phyloP scores from a whole-genome alignment of 2,329 filamentous ascomycete species.

The Biscogniauxia mediterranea region DNA sequence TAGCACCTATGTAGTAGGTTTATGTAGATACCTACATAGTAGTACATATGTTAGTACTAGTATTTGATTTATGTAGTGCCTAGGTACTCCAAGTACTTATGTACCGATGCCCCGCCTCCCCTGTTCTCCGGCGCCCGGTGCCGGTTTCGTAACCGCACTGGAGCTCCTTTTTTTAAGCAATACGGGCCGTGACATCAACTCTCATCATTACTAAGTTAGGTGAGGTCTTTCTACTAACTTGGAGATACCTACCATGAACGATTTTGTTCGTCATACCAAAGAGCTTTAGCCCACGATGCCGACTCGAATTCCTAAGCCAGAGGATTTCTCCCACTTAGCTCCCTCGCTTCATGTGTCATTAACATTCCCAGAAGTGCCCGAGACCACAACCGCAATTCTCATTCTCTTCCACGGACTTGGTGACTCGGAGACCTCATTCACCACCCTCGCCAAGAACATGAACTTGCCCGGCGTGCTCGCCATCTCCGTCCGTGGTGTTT shows the following conservation, averaged over 20 bases:
- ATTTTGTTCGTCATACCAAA: background rate
- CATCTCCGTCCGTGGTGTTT: slow-evolving; percentile 71
- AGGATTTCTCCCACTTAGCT: slow-evolving; percentile 48
- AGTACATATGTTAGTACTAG: no score
- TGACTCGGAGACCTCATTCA: slow-evolving; percentile 69
- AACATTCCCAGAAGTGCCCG: slow-evolving; percentile 51
- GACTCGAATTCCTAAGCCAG: slow-evolving; percentile 46
- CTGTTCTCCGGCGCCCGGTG: background rate
- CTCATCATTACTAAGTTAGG: no score
- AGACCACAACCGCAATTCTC: slow-evolving; percentile 70
- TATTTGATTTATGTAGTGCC: background rate
- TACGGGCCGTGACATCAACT: background rate
- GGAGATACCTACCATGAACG: no score
- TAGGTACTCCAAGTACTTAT: background rate
- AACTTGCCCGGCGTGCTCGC: slow-evolving; percentile 74
- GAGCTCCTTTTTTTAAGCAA: background rate
- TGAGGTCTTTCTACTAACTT: no score
- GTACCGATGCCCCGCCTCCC: background rate
- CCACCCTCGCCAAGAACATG: slow-evolving; percentile 65
- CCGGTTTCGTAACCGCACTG: background rate
- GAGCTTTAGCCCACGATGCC: slow-evolving; percentile 39
- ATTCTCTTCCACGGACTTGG: slow-evolving; percentile 83
- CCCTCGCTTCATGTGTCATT: slow-evolving; percentile 43
- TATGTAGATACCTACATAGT: no score
- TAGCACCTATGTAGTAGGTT: no score